These are phyloP conservation scores for Fraxinus cuspidata DNA, from an alignment of 257 asterid genomes.

Conservation along the genomic window DNA sequence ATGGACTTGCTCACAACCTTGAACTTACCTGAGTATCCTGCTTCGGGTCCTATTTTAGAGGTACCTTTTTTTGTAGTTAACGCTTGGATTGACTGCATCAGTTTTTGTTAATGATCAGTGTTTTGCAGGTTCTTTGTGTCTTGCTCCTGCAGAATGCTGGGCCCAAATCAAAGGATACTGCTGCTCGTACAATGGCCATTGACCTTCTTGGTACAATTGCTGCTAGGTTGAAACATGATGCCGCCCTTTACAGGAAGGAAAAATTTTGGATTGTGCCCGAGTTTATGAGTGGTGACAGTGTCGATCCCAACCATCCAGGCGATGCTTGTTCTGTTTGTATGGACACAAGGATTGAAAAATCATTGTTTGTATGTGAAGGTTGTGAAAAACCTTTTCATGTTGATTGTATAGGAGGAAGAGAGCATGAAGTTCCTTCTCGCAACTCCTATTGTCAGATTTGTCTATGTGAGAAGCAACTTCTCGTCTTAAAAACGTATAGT, in stretches of 20 bases:
- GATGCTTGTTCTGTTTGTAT: slow-evolving; percentile 79
- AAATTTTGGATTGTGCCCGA: slow-evolving; percentile 82
- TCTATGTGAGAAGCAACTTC: slow-evolving; percentile 75
- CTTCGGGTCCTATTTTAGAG: slow-evolving; percentile 90
- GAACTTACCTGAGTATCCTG: slow-evolving; percentile 97
- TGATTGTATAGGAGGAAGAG: slow-evolving; percentile 77
- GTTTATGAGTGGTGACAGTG: slow-evolving; percentile 46
- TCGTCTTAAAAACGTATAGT: slow-evolving; percentile 58
- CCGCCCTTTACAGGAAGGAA: slow-evolving; percentile 66
- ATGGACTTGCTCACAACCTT: slow-evolving; percentile 85
- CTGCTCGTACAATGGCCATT: slow-evolving; percentile 95
- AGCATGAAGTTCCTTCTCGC: slow-evolving; percentile 57
- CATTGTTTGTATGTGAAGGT: slow-evolving; percentile 64
- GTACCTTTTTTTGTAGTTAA: slow-evolving; percentile 40
- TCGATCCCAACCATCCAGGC: slow-evolving; percentile 37
- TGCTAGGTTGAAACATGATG: slow-evolving; percentile 93
- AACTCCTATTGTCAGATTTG: slow-evolving; percentile 68
- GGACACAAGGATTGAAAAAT: slow-evolving; percentile 57
- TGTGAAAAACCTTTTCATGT: slow-evolving; percentile 80
- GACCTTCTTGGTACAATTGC: slow-evolving; percentile 98
- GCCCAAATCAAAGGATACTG: slow-evolving; percentile 79
- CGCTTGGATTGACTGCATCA: slow-evolving; percentile 16
- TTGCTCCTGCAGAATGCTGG: slow-evolving; percentile 98
- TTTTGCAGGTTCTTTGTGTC: slow-evolving; percentile 88
- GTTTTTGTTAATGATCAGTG: slow-evolving; percentile 39